Evolutionary conservation across 768 basidiomycete species (phyloP).

Genomic region (Leccinum disarticulatum): DNA sequence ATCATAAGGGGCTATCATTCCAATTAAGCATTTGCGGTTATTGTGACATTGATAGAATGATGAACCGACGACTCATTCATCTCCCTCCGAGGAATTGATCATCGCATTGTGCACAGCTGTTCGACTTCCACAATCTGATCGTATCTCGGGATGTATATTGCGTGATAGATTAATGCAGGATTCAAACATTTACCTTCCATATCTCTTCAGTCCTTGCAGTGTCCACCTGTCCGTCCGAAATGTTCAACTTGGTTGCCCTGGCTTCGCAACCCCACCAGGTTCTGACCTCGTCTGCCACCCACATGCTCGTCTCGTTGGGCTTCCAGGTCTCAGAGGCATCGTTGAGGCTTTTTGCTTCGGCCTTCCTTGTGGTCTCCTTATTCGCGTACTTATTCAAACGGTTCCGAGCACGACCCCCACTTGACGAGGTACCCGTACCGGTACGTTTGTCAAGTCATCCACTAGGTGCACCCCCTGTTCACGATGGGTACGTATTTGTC

Average conservation of each 20-base stretch:
- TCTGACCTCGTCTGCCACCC: not conserved
- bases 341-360: not conserved
- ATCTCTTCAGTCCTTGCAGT: not conserved
- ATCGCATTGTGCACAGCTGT: not conserved
- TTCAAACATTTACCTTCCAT: not conserved
- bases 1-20: not conserved
- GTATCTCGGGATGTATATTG: not conserved
- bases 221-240: not conserved
- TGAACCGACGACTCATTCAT: not conserved
- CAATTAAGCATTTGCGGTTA: not conserved
- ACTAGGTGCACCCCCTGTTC: not conserved
- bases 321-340: not conserved
- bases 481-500: not conserved
- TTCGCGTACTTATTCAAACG: slow-evolving; percentile 1
- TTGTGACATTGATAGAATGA: not conserved
- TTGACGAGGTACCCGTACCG: not conserved
- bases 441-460: not conserved
- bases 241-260: not conserved
- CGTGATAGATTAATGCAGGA: not conserved
- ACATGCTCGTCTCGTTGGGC: not conserved
- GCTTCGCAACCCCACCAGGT: not conserved
- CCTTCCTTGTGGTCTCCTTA: not conserved
- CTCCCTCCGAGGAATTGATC: not conserved
- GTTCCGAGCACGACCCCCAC: not conserved
- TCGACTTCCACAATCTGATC: not conserved